phyloP scores from a whole-genome alignment of 2,329 filamentous ascomycete genomes.

The Rhinocladiella similis region DNA sequence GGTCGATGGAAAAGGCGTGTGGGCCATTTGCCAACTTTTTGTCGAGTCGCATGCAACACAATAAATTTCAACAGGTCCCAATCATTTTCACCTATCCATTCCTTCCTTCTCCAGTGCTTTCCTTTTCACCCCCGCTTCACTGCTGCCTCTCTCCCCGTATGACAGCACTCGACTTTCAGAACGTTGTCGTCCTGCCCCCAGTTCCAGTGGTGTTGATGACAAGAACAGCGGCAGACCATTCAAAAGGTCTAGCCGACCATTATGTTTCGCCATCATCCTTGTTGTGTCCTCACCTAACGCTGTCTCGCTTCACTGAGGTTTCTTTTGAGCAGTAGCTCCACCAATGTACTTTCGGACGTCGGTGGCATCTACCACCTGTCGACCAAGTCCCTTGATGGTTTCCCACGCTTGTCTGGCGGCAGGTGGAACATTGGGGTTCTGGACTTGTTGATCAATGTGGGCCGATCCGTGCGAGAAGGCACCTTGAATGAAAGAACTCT shows the following conservation, averaged over 20 bases:
- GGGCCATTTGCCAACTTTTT: no score
- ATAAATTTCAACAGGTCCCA: no score
- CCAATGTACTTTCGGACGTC: conserved; percentile 73
- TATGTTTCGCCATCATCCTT: not conserved
- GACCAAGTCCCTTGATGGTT: conserved; percentile 68
- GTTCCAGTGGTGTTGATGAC: no score
- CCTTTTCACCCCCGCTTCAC: no score
- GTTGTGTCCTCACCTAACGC: not conserved
- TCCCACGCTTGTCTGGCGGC: conserved; percentile 78
- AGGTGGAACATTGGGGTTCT: conserved; percentile 84
- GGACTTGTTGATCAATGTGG: conserved; percentile 76
- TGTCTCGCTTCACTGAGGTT: conserved; percentile 44
- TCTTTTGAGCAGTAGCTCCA: conserved; percentile 46
- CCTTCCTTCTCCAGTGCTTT: no score
- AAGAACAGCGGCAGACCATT: no score
- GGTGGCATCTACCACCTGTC: conserved; percentile 76
- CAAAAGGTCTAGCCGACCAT: not conserved
- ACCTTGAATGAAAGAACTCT: conserved; percentile 90
- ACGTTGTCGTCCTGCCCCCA: no score
- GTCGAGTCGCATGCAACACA: no score
- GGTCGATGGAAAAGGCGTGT: no score
- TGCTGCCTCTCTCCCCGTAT: no score
- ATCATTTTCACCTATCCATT: no score
- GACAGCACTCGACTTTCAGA: no score
- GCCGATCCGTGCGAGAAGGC: conserved; percentile 72